Conservation (phyloP, 1,284 basidiomycete genomes). For the Trichosporon faecale region DNA sequence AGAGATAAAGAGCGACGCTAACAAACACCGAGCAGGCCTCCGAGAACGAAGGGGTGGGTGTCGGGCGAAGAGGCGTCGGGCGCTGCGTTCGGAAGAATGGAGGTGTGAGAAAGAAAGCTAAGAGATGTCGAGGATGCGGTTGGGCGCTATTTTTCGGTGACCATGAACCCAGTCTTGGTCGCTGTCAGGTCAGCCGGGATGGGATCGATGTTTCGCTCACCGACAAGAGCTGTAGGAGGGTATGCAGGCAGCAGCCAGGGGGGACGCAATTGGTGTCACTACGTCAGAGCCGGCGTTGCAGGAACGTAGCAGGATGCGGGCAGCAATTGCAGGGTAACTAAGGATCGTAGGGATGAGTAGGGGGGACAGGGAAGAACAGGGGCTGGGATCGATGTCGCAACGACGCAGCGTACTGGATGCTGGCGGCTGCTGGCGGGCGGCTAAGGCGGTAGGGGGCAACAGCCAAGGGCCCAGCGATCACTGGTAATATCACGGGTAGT, state of each 20-base stretch:
- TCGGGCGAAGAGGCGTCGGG: background rate
- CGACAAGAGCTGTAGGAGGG: background rate
- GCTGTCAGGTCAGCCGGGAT: background rate
- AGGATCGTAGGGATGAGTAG: background rate
- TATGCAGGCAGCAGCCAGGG: background rate
- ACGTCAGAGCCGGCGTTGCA: background rate
- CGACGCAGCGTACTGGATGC: too few species aligned
- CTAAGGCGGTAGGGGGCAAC: background rate
- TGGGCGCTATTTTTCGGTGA: background rate
- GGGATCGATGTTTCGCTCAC: background rate
- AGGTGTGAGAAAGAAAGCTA: background rate
- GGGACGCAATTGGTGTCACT: constrained; percentile 1
- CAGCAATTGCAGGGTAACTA: background rate
- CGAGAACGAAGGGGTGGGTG: background rate
- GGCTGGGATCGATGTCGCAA: background rate
- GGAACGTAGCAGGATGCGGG: background rate
- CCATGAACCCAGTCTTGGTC: background rate
- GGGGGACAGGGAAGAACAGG: background rate
- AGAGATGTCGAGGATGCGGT: background rate
- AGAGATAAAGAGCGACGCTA: background rate
- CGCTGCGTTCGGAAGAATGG: background rate
- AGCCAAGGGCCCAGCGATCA: background rate
- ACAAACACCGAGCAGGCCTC: background rate
- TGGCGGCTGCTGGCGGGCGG: too few species aligned
- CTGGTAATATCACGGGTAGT: constrained; percentile 1